Conservation (phyloP, 1,284 basidiomycete genomes). For the Cutaneotrichosporon spelunceum region DNA sequence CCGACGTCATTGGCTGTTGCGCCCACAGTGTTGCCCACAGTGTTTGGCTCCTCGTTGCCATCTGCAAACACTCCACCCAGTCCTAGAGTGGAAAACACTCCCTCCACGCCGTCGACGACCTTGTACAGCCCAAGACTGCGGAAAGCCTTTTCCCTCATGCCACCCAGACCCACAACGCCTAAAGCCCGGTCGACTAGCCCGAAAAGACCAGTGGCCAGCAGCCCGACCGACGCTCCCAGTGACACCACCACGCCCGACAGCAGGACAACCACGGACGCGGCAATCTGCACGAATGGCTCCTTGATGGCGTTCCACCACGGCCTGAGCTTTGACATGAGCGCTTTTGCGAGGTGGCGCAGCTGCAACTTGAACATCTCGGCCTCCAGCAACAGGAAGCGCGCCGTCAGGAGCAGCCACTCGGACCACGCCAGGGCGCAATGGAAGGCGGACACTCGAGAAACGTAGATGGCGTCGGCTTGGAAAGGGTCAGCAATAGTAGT, state of each 20-base stretch:
- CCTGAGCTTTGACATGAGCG: not conserved
- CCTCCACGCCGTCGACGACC: conserved; percentile 5
- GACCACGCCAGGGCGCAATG: too few species aligned
- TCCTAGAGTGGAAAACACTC: conserved; percentile 6
- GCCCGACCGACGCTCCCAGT: conserved; percentile 1
- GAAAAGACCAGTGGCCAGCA: conserved; percentile 6
- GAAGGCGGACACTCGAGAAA: too few species aligned
- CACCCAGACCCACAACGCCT: conserved; percentile 11
- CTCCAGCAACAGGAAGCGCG: not conserved
- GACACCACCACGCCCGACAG: not conserved
- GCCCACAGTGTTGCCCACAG: not conserved
- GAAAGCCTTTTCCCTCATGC: conserved; percentile 11
- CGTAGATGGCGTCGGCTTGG: too few species aligned
- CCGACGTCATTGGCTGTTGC: not conserved
- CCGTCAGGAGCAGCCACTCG: too few species aligned
- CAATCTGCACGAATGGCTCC: conserved; percentile 6
- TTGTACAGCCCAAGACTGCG: conserved; percentile 7
- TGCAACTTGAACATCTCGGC: not conserved
- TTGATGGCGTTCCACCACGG: conserved; percentile 3
- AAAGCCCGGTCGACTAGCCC: conserved; percentile 7
- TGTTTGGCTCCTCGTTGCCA: not conserved
- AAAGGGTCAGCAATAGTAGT: too few species aligned
- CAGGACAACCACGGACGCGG: not conserved
- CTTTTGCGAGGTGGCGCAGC: not conserved
- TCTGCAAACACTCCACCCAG: not conserved